phyloP scores from a whole-genome alignment of 1,139 yeast genomes.

The Debaryomyces robertsiae region DNA sequence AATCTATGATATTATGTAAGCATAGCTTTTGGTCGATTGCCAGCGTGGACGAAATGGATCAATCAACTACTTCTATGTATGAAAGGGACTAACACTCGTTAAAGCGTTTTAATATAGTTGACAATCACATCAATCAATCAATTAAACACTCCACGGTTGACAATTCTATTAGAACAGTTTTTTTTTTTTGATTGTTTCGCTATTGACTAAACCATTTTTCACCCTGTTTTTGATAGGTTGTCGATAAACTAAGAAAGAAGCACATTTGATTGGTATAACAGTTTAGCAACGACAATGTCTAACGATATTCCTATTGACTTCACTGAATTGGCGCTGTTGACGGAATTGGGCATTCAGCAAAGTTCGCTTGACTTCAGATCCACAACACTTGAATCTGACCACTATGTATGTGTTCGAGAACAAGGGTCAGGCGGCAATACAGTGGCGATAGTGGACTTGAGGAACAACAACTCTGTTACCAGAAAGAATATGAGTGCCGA shows the following conservation, averaged over 20 bases:
- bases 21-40: slow-evolving; percentile 9
- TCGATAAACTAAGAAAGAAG: not conserved
- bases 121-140: slow-evolving; percentile 10
- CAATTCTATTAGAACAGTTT: slow-evolving; percentile 8
- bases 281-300: slow-evolving; percentile 27
- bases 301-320: slow-evolving; percentile 90
- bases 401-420: slow-evolving; percentile 87
- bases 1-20: slow-evolving; percentile 2
- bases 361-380: slow-evolving; percentile 88
- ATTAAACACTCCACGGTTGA: slow-evolving; percentile 11
- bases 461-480: slow-evolving; percentile 69
- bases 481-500: slow-evolving; percentile 97
- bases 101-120: slow-evolving; percentile 5
- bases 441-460: slow-evolving; percentile 88
- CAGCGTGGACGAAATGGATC: slow-evolving; percentile 18
- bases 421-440: slow-evolving; percentile 73
- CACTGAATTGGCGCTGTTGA: slow-evolving; percentile 89
- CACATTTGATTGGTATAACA: slow-evolving; percentile 7
- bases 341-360: slow-evolving; percentile 80
- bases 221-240: slow-evolving; percentile 4
- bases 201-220: slow-evolving; percentile 8
- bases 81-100: slow-evolving; percentile 3
- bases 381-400: slow-evolving; percentile 92
- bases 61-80: slow-evolving; percentile 3
- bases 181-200: slow-evolving; percentile 6